phyloP scores from a whole-genome alignment of 768 basidiomycete genomes.

The Pluteus cervinus region DNA sequence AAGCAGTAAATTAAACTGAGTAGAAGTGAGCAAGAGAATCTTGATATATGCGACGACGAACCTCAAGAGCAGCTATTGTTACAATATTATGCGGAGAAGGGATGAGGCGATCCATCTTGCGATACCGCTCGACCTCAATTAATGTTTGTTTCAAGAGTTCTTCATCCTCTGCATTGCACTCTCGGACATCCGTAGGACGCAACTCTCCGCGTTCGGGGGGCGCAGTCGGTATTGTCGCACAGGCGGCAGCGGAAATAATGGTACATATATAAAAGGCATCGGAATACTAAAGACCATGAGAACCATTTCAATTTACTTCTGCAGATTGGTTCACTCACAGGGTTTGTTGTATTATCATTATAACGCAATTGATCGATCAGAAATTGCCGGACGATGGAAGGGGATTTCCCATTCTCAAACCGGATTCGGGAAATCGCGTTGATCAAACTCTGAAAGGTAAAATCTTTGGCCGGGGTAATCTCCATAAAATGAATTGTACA shows the following conservation, averaged over 20 bases:
- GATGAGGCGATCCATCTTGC: slow-evolving; percentile 91
- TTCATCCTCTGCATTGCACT: slow-evolving; percentile 63
- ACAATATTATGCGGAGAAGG: slow-evolving; percentile 93
- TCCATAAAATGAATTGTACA: slow-evolving; percentile 12
- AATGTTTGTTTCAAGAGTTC: slow-evolving; percentile 69
- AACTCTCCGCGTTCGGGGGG: slow-evolving; percentile 81
- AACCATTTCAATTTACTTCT: background rate
- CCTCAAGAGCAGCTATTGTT: slow-evolving; percentile 87
- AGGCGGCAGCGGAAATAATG: slow-evolving; percentile 76
- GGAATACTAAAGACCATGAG: slow-evolving; percentile 53
- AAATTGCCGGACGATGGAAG: slow-evolving; percentile 79
- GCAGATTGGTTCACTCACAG: slow-evolving; percentile 41
- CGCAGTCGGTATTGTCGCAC: slow-evolving; percentile 68
- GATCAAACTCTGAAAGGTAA: slow-evolving; percentile 53
- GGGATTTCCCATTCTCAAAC: slow-evolving; percentile 82
- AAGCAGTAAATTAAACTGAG: slow-evolving; percentile 74
- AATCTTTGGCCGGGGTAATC: slow-evolving; percentile 2
- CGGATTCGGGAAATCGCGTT: slow-evolving; percentile 82
- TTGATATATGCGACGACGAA: slow-evolving; percentile 25
- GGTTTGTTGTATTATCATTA: slow-evolving; percentile 91
- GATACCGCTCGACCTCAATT: slow-evolving; percentile 84
- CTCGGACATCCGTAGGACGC: slow-evolving; percentile 58
- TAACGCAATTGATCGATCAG: slow-evolving; percentile 90
- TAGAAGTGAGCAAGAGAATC: slow-evolving; percentile 3
- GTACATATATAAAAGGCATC: slow-evolving; percentile 89